Evolutionary conservation across 345 rosid species (phyloP).

Genomic region (Eucalyptus regnans): DNA sequence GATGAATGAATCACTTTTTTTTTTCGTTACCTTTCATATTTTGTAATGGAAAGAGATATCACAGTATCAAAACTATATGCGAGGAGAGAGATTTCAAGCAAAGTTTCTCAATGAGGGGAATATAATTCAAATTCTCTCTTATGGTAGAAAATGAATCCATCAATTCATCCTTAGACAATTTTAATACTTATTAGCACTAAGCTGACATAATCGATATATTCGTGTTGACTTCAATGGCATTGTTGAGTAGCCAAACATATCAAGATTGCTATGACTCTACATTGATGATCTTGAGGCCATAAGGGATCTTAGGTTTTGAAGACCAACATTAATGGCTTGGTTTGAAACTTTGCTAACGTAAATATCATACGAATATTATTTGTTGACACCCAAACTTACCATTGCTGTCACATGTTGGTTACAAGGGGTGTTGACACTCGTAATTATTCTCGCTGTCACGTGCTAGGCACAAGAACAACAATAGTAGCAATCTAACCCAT

Average conservation of each 20-base stretch:
- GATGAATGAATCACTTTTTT: accelerated
- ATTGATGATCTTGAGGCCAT: accelerated
- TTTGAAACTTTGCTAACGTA: background rate
- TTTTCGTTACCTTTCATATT: background rate
- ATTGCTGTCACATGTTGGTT: accelerated
- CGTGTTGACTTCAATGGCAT: accelerated
- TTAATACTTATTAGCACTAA: background rate
- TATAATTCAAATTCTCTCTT: background rate
- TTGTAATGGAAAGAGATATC: background rate
- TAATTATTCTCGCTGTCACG: too few species aligned
- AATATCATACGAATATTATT: background rate
- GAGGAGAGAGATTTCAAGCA: background rate
- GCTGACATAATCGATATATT: accelerated
- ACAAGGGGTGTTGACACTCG: too few species aligned
- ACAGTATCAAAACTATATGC: background rate
- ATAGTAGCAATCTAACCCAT: too few species aligned
- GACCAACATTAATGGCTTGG: background rate
- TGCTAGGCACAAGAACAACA: too few species aligned
- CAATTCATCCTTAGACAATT: background rate
- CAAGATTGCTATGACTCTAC: background rate
- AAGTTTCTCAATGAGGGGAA: background rate
- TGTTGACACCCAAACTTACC: too few species aligned
- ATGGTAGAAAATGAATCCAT: background rate
- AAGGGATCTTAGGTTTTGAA: background rate
- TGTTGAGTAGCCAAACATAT: background rate